Percentiles rank a stretch among this genome's conserved stretches.
Conservation (phyloP, 768 basidiomycete genomes). For the Favolaschia claudopus region DNA sequence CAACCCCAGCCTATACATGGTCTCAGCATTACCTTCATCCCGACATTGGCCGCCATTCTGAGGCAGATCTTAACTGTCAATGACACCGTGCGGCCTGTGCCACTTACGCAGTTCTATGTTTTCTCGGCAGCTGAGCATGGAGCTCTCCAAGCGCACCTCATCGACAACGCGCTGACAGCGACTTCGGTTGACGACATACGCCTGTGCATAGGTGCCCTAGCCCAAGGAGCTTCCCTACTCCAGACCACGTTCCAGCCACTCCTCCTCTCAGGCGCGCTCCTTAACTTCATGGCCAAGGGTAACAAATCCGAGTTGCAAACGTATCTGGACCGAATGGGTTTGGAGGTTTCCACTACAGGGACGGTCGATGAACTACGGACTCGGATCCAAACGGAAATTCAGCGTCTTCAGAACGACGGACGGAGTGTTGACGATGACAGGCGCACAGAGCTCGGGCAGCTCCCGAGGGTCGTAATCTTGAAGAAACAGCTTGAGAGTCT, state of each 20-base stretch:
- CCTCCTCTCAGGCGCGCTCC: slow-evolving; percentile 51
- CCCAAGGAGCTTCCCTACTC: slow-evolving; percentile 56
- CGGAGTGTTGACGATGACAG: slow-evolving; percentile 30
- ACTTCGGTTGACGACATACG: slow-evolving; percentile 44
- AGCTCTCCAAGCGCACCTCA: slow-evolving; percentile 50
- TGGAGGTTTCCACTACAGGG: slow-evolving; percentile 46
- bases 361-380: slow-evolving; percentile 45
- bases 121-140: slow-evolving; percentile 51
- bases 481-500: slow-evolving; percentile 54
- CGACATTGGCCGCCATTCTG: slow-evolving; percentile 45
- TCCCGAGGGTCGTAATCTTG: slow-evolving; percentile 52
- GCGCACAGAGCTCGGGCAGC: slow-evolving; percentile 49
- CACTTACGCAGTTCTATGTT: slow-evolving; percentile 55
- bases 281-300: slow-evolving; percentile 49
- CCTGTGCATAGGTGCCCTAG: slow-evolving; percentile 57
- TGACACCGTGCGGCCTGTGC: slow-evolving; percentile 21
- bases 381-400: slow-evolving; percentile 45
- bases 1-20: slow-evolving; percentile 32
- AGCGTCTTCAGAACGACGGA: slow-evolving; percentile 40
- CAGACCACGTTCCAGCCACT: slow-evolving; percentile 58
- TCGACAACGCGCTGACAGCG: slow-evolving; percentile 48
- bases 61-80: slow-evolving; percentile 38
- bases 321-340: slow-evolving; percentile 48
- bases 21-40: slow-evolving; percentile 40
- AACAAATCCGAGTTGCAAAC: slow-evolving; percentile 47